Conservation (phyloP, 805 yeast genomes). For the Cyberlindnera lachancei region DNA sequence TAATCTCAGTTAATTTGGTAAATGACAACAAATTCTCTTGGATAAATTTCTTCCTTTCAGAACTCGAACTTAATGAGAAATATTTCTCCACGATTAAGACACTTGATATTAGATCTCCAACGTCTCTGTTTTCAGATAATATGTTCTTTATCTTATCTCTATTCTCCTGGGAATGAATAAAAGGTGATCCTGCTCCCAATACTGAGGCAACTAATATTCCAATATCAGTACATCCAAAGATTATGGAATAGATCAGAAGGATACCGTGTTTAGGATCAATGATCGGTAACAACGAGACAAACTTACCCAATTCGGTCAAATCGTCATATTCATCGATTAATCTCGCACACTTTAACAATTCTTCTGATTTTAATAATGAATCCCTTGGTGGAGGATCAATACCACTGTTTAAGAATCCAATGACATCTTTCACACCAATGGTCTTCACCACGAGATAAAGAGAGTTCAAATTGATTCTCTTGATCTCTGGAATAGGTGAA, state of each 20-base stretch:
- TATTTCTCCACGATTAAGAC: constrained; percentile 54
- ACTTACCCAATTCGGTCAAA: constrained; percentile 73
- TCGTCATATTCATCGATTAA: constrained; percentile 45
- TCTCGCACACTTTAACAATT: constrained; percentile 58
- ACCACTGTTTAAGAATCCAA: constrained; percentile 61
- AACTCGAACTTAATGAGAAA: constrained; percentile 21
- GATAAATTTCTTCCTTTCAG: constrained; percentile 36
- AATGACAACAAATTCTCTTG: constrained; percentile 54
- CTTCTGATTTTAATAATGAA: constrained; percentile 33
- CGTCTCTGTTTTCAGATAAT: constrained; percentile 31
- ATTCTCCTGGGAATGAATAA: constrained; percentile 51
- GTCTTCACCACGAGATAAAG: constrained; percentile 78
- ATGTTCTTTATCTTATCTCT: constrained; percentile 54
- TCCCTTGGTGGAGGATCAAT: constrained; percentile 67
- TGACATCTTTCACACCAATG: constrained; percentile 76
- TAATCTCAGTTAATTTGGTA: constrained; percentile 60
- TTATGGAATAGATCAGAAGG: constrained; percentile 66
- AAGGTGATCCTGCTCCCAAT: constrained; percentile 67
- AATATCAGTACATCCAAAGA: constrained; percentile 73
- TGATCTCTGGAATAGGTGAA: constrained; percentile 85
- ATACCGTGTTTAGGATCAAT: constrained; percentile 82
- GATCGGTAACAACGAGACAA: constrained; percentile 74
- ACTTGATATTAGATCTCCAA: constrained; percentile 73
- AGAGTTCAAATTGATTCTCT: constrained; percentile 75
- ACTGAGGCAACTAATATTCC: constrained; percentile 80